Conservation (phyloP, 108 stramenopile genomes). For the Hondaea fermentalgiana region DNA sequence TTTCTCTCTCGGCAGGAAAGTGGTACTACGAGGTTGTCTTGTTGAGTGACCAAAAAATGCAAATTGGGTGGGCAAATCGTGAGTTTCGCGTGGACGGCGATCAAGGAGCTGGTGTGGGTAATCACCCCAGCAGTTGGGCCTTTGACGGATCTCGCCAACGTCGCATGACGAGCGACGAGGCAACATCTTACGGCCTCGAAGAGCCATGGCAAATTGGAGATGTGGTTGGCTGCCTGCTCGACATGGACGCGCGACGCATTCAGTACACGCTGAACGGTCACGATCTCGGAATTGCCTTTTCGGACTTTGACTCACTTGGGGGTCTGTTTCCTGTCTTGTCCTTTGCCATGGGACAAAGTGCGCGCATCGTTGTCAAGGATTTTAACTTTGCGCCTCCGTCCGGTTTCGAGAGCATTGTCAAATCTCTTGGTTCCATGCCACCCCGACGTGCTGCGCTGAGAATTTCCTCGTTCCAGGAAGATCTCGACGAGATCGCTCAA, state of each 20-base stretch:
- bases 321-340: slow-evolving; percentile 40
- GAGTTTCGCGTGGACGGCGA: slow-evolving; percentile 28
- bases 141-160: slow-evolving; percentile 46
- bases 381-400: neutral
- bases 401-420: neutral
- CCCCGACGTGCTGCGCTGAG: neutral
- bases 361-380: slow-evolving; percentile 30
- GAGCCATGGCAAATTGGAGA: slow-evolving; percentile 40
- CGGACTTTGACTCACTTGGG: neutral
- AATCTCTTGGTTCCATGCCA: neutral
- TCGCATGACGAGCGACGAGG: slow-evolving; percentile 28
- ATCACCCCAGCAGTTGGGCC: slow-evolving; percentile 39
- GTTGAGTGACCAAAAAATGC: slow-evolving; percentile 44
- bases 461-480: neutral
- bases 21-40: slow-evolving; percentile 50
- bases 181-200: slow-evolving; percentile 30
- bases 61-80: slow-evolving; percentile 46
- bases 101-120: slow-evolving; percentile 44
- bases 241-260: slow-evolving; percentile 29
- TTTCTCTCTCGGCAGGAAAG: neutral
- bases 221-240: slow-evolving; percentile 39
- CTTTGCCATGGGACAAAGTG: slow-evolving; percentile 40
- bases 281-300: slow-evolving; percentile 42
- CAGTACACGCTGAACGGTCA: slow-evolving; percentile 41
- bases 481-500: neutral